phyloP scores from a whole-genome alignment of 2,329 filamentous ascomycete species.

The Alternaria rosae region DNA sequence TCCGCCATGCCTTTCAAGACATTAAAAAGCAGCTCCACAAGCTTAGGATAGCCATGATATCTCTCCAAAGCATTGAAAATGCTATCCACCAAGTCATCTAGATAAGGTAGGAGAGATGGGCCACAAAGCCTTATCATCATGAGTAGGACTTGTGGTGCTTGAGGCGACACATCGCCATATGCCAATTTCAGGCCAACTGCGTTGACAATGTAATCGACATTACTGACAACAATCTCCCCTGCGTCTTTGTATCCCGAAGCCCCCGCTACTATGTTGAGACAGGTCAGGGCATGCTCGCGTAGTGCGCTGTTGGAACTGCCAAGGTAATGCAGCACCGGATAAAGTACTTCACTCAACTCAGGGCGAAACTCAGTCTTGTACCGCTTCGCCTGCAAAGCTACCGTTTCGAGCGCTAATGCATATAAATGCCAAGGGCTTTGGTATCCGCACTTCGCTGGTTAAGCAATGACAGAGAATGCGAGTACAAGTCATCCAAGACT shows the following conservation, averaged over 20 bases:
- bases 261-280: constrained; percentile 79
- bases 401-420: constrained; percentile 80
- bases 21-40: constrained; percentile 85
- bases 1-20: constrained; percentile 84
- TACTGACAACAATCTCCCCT: constrained; percentile 82
- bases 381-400: constrained; percentile 76
- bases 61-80: constrained; percentile 94
- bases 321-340: constrained; percentile 87
- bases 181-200: constrained; percentile 88
- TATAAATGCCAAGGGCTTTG: constrained; percentile 73
- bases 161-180: constrained; percentile 88
- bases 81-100: constrained; percentile 89
- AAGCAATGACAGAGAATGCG: constrained; percentile 70
- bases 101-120: constrained; percentile 79
- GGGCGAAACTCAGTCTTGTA: constrained; percentile 74
- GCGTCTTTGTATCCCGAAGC: constrained; percentile 78
- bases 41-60: constrained; percentile 87
- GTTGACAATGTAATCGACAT: constrained; percentile 96
- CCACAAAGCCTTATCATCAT: constrained; percentile 96
- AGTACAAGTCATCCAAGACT: constrained; percentile 69
- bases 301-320: constrained; percentile 73
- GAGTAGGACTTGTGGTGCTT: constrained; percentile 85
- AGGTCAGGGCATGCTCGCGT: constrained; percentile 81
- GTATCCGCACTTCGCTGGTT: constrained; percentile 51
- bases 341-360: constrained; percentile 89